Base-by-base conservation (phyloP, 2,329 filamentous ascomycete species). In the Colletotrichum sp. region DNA sequence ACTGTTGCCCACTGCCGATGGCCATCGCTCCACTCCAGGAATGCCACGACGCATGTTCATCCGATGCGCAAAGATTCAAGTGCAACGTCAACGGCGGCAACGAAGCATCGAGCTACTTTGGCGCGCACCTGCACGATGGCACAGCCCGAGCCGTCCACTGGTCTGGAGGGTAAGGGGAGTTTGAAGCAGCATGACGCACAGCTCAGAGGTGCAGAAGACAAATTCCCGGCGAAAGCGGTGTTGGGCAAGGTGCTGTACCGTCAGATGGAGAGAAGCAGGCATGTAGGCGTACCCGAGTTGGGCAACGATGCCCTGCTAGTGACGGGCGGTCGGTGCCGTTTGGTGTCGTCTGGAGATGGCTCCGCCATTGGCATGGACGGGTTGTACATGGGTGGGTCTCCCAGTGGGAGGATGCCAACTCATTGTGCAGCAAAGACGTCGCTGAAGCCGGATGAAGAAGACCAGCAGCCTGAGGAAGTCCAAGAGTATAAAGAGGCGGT, bases 371-470 rank as follows among this genome's bases (percentile, higher is more conserved):
- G 68, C 65, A 73, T 66, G 69, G 75, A 72, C 71, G 44, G 60
- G 75, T 78, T 64, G 77, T 76, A 77, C 77, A 72, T 69, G 68
- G 66, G 77, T 78, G 77, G 77, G 76, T 71, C 74, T 69, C 70
- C 76, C 66, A 75, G 76, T 76, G 72, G 65, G 72, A 78, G 60
- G 67, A 68, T 78, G 77, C 77, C 77, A 78, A 59, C 77, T 77
- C 77, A 78, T 76, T 78, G 70, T 78, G 77, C 77, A 78, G 70
- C 72, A 69, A 52, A 74, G 49, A 65, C 68, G 67, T 77, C 57
- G 72, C 75, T 76, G 75, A 77, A 76, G 72, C 72, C 72, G 75
- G 75, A 74, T 68, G 52, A 71, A 70, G 44, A 52, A 52, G 44
- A 52, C 44, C 44, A 52, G 62, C 55, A 52, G 62, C 59, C 60